Evolutionary conservation across 2,329 filamentous ascomycete genomes (phyloP).

Genomic region (Penicillium capsulatum): DNA sequence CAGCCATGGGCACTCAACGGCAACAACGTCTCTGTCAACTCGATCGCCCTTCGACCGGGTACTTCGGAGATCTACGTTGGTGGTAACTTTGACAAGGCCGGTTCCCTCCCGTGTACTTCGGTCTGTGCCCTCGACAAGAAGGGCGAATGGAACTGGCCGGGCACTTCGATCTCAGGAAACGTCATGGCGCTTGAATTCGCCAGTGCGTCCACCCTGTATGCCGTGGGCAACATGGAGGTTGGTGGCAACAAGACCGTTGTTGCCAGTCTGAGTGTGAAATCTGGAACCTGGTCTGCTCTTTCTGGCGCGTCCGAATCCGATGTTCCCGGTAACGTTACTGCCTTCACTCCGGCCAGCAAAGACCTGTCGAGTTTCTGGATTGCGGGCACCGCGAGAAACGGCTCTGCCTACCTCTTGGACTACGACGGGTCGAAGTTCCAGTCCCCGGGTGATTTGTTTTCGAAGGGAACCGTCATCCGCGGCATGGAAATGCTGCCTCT

Average conservation of each 20-base stretch:
- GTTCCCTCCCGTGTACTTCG: constrained; percentile 73
- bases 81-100: constrained; percentile 77
- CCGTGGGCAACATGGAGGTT: constrained; percentile 70
- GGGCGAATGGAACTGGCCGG: constrained; percentile 72
- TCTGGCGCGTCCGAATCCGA: constrained; percentile 48
- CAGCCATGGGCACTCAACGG: constrained; percentile 76
- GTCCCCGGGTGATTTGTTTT: constrained; percentile 60
- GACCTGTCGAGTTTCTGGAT: constrained; percentile 76
- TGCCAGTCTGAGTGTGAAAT: constrained; percentile 66
- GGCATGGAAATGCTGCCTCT: constrained; percentile 78
- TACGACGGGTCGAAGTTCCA: constrained; percentile 71
- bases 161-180: constrained; percentile 64
- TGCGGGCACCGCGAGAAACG: constrained; percentile 65
- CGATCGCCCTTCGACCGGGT: constrained; percentile 68
- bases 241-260: constrained; percentile 64
- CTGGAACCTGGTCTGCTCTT: constrained; percentile 60
- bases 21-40: constrained; percentile 65
- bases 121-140: constrained; percentile 75
- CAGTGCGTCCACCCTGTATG: constrained; percentile 65
- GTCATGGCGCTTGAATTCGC: constrained; percentile 74
- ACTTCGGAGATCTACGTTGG: constrained; percentile 77
- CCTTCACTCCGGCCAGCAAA: constrained; percentile 68
- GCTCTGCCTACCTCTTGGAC: constrained; percentile 73
- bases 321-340: constrained; percentile 75
- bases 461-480: constrained; percentile 63